Base-by-base conservation (phyloP, 2,329 filamentous ascomycete species). In the Nigrospora sphaerica region DNA sequence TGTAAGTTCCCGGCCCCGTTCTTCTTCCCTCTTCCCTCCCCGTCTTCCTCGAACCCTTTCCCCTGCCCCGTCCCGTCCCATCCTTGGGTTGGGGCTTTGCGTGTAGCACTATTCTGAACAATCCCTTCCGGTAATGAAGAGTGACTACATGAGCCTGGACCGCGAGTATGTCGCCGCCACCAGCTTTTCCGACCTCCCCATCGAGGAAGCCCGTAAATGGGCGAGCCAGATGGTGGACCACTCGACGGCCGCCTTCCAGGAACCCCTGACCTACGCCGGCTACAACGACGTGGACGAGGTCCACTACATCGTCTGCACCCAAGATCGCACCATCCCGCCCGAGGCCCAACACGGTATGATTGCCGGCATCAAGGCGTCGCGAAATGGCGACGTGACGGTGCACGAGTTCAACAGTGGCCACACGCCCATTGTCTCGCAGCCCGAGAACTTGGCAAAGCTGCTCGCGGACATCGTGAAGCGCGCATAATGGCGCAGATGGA, bases 211-310 rank as follows among this genome's bases (percentile, higher is more conserved):
- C 6, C 31, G 38, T 14, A 19, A 4, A 2, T 49, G 28, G 38
- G 39, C 48, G 6, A 9, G 16, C 1, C 46, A 19, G 31, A 47
- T 57, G 16, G 33, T 46, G 9, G 36, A 32, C 12, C 69, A 73
- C 41, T 68, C 64, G 0, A 50, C 56, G 10, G 46, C 55, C 12
- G 61, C 57, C 39, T 71, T 72, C 49, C 45, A 39, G 0, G 57
- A 57, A 17, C 50, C 54, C 3, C 49, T 72, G 36, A 68, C 63
- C 2, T 58, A 72, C 50, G 48, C 62, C 2, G 68, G 66, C 0
- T 72, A 70, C 49, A 66, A 64, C 46, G 59, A 71, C 33, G 55
- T 69, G 2, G 64, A 64, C 0, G 63, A 66, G 3, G 69, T 63
- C 1, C 23, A 28, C 23, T 73, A 66, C 47, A 52, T 72, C 10